Evolutionary conservation across 805 yeast species (phyloP).

Genomic region (Starmera pachycereana): DNA sequence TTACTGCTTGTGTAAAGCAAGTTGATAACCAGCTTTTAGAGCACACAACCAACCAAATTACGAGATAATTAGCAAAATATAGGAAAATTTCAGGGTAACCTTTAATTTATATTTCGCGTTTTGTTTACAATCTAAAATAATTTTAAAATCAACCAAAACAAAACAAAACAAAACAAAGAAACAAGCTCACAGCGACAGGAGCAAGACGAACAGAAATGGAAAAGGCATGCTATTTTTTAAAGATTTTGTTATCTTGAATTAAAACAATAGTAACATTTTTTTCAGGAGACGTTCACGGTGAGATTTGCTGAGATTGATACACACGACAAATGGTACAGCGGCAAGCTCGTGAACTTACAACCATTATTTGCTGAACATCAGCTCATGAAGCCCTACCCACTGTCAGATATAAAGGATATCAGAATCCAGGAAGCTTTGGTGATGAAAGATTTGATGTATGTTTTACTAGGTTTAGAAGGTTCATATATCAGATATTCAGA

Average conservation of each 20-base stretch:
- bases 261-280: not conserved
- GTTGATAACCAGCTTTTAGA: too few relatives aligned
- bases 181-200: not conserved
- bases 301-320: too few relatives aligned
- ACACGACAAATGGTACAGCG: too few relatives aligned
- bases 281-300: too few relatives aligned
- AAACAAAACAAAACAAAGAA: not conserved
- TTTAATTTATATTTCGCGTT: not conserved
- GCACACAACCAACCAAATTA: too few relatives aligned
- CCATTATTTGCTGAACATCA: constrained; percentile 22
- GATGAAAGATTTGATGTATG: constrained; percentile 56
- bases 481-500: constrained; percentile 60
- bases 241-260: too few relatives aligned
- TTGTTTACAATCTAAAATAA: constrained; percentile 1
- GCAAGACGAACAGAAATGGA: constrained; percentile 10
- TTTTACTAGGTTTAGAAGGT: constrained; percentile 70
- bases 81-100: too few relatives aligned
- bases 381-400: constrained; percentile 32
- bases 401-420: constrained; percentile 35
- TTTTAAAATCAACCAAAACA: not conserved
- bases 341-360: constrained; percentile 22
- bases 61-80: too few relatives aligned
- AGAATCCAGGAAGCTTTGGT: constrained; percentile 66
- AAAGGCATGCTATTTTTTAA: too few relatives aligned
- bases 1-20: too few relatives aligned